phyloP scores from a whole-genome alignment of 2,329 filamentous ascomycete species.

The Penicillium sp. region DNA sequence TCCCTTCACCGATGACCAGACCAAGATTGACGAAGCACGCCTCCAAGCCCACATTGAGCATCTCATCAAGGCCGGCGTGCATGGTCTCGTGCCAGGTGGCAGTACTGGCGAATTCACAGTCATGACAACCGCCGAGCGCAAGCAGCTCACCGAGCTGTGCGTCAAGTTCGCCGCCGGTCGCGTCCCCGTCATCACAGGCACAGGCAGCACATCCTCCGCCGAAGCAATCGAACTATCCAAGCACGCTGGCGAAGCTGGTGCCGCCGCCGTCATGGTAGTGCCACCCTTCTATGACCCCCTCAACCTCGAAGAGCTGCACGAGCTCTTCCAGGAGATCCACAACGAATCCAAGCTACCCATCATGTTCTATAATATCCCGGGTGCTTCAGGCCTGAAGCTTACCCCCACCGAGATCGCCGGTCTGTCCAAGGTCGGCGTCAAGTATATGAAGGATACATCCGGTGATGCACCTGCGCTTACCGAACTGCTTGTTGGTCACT shows the following conservation, averaged over 20 bases:
- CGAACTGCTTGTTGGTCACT: constrained; percentile 48
- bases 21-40: constrained; percentile 41
- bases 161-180: constrained; percentile 28
- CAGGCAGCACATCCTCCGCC: constrained; percentile 46
- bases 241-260: constrained; percentile 42
- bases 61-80: constrained; percentile 47
- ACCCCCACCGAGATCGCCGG: constrained; percentile 45
- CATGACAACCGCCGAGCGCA: constrained; percentile 47
- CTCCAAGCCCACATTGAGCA: constrained; percentile 49
- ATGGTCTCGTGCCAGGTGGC: constrained; percentile 53
- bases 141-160: constrained; percentile 42
- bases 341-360: constrained; percentile 45
- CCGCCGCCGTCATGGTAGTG: constrained; percentile 50
- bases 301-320: constrained; percentile 41
- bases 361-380: constrained; percentile 55
- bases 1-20: constrained; percentile 47
- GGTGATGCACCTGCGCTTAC: constrained; percentile 53
- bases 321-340: constrained; percentile 45
- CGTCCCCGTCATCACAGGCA: constrained; percentile 28
- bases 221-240: constrained; percentile 43
- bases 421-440: constrained; percentile 48
- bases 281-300: constrained; percentile 53
- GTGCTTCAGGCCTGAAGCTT: constrained; percentile 47
- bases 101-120: constrained; percentile 54
- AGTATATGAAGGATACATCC: constrained; percentile 55